A percentile compares a stretch with the other conserved stretches of the same genome.
These are phyloP conservation scores for Nymphaea colorata DNA, from an alignment of 164 flowering plant genomes.

Conservation along the genomic window DNA sequence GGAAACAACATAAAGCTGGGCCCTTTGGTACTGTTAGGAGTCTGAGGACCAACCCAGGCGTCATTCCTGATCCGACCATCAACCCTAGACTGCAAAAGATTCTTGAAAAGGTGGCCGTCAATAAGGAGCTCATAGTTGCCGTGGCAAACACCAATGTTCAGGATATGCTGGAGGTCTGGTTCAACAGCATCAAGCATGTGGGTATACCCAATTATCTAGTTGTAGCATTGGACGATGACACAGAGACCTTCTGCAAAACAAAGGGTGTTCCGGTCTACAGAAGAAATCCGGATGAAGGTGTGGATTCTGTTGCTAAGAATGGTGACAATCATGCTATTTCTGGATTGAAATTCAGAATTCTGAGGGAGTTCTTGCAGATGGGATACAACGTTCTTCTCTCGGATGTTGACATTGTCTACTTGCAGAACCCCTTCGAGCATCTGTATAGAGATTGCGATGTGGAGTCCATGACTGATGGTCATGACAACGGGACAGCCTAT, in stretches of 20 bases:
- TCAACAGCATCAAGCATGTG: conserved; percentile 55
- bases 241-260: conserved; percentile 28
- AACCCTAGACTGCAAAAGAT: conserved; percentile 76
- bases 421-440: conserved; percentile 86
- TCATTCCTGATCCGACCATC: conserved; percentile 66
- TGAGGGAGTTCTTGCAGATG: conserved; percentile 90
- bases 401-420: conserved; percentile 79
- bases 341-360: conserved; percentile 68
- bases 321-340: conserved; percentile 91
- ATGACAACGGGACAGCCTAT: conserved; percentile 78
- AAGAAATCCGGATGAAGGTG: conserved; percentile 56
- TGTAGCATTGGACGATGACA: conserved; percentile 68
- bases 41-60: conserved; percentile 64
- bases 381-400: conserved; percentile 93
- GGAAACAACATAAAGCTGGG: conserved; percentile 68
- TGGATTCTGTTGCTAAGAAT: conserved; percentile 53
- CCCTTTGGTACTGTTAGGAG: conserved; percentile 89
- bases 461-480: conserved; percentile 94
- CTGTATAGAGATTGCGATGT: conserved; percentile 83
- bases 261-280: conserved; percentile 31
- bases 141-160: conserved; percentile 76
- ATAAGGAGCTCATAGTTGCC: conserved; percentile 66
- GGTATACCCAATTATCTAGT: conserved; percentile 79
- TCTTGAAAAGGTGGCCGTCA: conserved; percentile 48
- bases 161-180: conserved; percentile 71